Base-by-base conservation (phyloP, 2,329 filamentous ascomycete genomes). In the Pseudogymnoascus verrucosus region DNA sequence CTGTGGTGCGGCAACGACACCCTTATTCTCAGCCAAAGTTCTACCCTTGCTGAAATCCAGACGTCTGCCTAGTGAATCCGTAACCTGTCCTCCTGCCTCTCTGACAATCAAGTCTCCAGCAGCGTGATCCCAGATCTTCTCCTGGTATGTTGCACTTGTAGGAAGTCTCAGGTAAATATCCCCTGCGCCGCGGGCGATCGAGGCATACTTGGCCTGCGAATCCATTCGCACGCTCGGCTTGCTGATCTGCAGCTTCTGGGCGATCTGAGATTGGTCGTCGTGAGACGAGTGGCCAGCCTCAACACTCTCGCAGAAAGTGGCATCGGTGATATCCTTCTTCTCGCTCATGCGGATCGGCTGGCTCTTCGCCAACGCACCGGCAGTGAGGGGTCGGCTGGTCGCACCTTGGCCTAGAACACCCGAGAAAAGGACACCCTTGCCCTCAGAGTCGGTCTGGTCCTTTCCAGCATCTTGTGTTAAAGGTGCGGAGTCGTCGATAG, bases 91-190 rank as follows among this genome's bases (percentile, higher is more conserved):
- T 61, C 95, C 95, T 2, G 95, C 92, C 78, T 99, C 96, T 64
- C 93, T 84, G 42, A 98, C 95, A 69, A 99, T 93, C 65, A 99
- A 78, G 71, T 96, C 93, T 42, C 95, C 95, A 11, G 93, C 95
- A 16, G 95, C 95, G 76, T 99, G 95, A 74, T 99, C 95, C 95
- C 95, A 99, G 69, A 99, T 99, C 85, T 99, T 99, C 82, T 99
- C 95, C 75, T 96, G 87, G 78, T 99, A 99, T 62, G 89, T 88
- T 70, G 88, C 89, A 74, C 85, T 89, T 4, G 91, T 89, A 3
- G 95, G 95, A 64, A 99, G 79, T 62, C 96, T 85, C 64, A 99
- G 83, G 78, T 99, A 99, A 68, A 99, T 88, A 73, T 99, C 95
- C 60, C 93, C 95, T 4, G 93, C 92, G 54, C 95, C 95, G 67